Percentiles rank a stretch among this genome's conserved stretches.
Conservation (phyloP, 495 filamentous ascomycete genomes). For the Xylaria scruposa region DNA sequence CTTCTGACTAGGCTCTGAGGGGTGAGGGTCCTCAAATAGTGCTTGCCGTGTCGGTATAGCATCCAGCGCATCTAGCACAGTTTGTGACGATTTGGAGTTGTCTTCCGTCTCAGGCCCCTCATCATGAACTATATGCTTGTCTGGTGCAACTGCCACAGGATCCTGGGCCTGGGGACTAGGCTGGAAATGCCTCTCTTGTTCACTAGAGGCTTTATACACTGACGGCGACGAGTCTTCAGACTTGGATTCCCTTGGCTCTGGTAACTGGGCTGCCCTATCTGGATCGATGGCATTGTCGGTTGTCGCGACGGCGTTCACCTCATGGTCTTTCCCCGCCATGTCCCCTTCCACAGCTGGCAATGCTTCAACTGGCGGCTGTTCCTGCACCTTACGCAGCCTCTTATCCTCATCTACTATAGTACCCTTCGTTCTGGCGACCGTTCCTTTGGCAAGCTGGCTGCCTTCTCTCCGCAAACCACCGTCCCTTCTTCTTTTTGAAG, state of each 20-base stretch:
- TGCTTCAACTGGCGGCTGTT: neutral
- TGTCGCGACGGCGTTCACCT: neutral
- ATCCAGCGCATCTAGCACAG: constrained; percentile 39
- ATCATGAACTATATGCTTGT: neutral
- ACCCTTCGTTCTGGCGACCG: constrained; percentile 42
- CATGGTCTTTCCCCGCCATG: neutral
- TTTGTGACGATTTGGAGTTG: constrained; percentile 26
- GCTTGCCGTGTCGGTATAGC: constrained; percentile 43
- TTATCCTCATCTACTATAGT: constrained; percentile 44
- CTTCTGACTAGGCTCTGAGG: neutral
- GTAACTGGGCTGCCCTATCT: neutral
- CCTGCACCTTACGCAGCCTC: constrained; percentile 33
- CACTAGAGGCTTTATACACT: neutral
- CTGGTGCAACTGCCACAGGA: neutral
- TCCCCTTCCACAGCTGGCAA: neutral
- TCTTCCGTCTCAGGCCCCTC: neutral
- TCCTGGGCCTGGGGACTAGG: neutral
- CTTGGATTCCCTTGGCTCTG: neutral
- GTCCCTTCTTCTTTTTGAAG: constrained; percentile 63
- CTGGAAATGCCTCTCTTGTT: neutral
- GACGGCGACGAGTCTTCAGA: neutral
- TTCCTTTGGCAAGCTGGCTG: constrained; percentile 46
- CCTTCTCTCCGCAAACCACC: constrained; percentile 38
- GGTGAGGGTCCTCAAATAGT: constrained; percentile 24
- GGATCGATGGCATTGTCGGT: neutral